Percentiles rank a stretch among this genome's conserved stretches.
Evolutionary conservation across 495 filamentous ascomycete genomes (phyloP).

Genomic region (Penicillium malachiteum): DNA sequence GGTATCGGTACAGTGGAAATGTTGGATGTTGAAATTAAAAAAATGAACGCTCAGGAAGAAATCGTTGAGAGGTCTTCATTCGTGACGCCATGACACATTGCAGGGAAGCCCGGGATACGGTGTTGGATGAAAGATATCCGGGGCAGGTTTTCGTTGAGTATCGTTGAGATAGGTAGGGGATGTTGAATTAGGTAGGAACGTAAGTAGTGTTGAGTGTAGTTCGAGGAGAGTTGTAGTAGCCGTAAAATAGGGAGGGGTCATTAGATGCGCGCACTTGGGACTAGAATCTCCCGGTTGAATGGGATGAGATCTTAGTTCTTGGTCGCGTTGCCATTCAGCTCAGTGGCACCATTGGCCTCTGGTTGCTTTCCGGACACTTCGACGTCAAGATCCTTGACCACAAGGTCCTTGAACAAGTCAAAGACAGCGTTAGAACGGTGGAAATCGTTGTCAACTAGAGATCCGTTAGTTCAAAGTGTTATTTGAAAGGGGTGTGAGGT

Average conservation of each 20-base stretch:
- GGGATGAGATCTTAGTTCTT: constrained; percentile 28
- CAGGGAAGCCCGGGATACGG: constrained; percentile 26
- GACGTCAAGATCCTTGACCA: constrained; percentile 61
- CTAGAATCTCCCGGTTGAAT: constrained; percentile 13
- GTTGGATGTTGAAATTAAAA: constrained; percentile 43
- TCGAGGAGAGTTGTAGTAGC: constrained; percentile 12
- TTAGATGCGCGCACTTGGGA: neutral
- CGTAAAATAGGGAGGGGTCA: neutral
- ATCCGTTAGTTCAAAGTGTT: constrained; percentile 19
- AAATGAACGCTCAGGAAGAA: constrained; percentile 45
- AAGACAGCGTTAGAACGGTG: constrained; percentile 75
- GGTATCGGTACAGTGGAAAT: constrained; percentile 31
- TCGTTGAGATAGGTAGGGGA: constrained; percentile 39
- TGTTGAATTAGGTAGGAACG: constrained; percentile 45
- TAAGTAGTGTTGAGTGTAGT: constrained; percentile 19
- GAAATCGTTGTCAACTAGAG: constrained; percentile 92
- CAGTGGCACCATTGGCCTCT: constrained; percentile 21
- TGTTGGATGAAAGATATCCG: constrained; percentile 29
- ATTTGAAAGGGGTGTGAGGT: neutral
- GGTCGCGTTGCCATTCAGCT: constrained; percentile 25
- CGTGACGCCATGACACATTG: constrained; percentile 48
- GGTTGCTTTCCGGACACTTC: constrained; percentile 28
- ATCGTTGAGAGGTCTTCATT: constrained; percentile 53
- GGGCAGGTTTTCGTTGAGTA: constrained; percentile 33
- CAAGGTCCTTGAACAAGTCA: constrained; percentile 76